Evolutionary conservation across 1,139 yeast species (phyloP).

Genomic region (Yamadazyma siamensis): DNA sequence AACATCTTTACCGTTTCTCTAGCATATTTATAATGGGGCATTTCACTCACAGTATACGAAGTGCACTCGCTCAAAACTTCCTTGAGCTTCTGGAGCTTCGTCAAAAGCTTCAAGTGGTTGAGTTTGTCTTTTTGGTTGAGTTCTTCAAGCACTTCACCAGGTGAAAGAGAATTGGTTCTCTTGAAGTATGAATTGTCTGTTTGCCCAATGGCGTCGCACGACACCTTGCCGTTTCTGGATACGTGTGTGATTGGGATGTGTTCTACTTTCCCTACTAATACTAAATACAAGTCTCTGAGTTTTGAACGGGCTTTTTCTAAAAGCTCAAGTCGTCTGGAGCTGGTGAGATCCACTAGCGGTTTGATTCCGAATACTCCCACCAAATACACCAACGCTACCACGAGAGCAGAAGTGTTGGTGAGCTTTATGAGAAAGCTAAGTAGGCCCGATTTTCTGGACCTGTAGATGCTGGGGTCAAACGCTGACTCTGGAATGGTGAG

Average conservation of each 20-base stretch:
- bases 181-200: slow-evolving; percentile 27
- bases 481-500: slow-evolving; percentile 45
- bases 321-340: slow-evolving; percentile 30
- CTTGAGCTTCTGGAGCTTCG: slow-evolving; percentile 23
- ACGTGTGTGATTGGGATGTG: slow-evolving; percentile 42
- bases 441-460: slow-evolving; percentile 24
- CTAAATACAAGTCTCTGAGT: slow-evolving; percentile 37
- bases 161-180: slow-evolving; percentile 1
- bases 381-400: slow-evolving; percentile 28
- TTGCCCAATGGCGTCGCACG: slow-evolving; percentile 40
- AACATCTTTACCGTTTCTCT: slow-evolving; percentile 33
- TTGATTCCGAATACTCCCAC: slow-evolving; percentile 31
- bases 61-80: slow-evolving; percentile 23
- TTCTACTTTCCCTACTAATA: slow-evolving; percentile 32
- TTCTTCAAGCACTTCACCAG: slow-evolving; percentile 15
- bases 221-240: slow-evolving; percentile 24
- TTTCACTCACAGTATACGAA: slow-evolving; percentile 28
- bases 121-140: slow-evolving; percentile 22
- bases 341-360: slow-evolving; percentile 34
- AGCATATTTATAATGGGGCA: slow-evolving; percentile 32
- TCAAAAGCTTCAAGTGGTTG: slow-evolving; percentile 21
- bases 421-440: slow-evolving; percentile 28
- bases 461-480: slow-evolving; percentile 31
- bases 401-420: slow-evolving; percentile 35
- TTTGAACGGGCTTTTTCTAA: slow-evolving; percentile 32